Conservation (phyloP, 441 rosid species). For the Populus trichocarpa region DNA sequence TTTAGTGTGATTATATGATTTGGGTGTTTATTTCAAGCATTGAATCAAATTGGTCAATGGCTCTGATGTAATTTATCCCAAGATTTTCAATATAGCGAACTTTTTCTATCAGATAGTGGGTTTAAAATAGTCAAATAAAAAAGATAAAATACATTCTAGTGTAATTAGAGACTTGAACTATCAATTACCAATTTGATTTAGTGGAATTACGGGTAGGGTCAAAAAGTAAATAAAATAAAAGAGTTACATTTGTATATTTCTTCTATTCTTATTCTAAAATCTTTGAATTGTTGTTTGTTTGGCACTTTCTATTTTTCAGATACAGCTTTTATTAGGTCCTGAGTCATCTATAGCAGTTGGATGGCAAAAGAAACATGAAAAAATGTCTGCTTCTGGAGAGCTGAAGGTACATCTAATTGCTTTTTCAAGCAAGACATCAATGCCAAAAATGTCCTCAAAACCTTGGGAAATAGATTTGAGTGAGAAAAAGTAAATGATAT, state of each 20-base stretch:
- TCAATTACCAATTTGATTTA: neutral
- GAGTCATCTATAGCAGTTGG: constrained; percentile 78
- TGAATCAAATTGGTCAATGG: neutral
- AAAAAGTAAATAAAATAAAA: constrained; percentile 9
- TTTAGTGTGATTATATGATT: constrained; percentile 2
- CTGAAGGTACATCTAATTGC: constrained; percentile 51
- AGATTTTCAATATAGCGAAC: neutral
- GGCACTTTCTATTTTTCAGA: constrained; percentile 37
- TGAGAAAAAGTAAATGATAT: neutral
- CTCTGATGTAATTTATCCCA: constrained; percentile 1
- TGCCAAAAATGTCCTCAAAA: neutral
- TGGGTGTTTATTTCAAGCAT: neutral
- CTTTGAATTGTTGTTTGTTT: constrained; percentile 15
- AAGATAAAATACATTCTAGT: neutral
- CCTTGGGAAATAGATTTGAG: neutral
- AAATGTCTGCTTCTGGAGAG: constrained; percentile 71
- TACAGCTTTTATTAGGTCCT: constrained; percentile 72
- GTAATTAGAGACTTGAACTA: neutral
- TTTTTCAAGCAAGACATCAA: neutral
- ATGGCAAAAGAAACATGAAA: constrained; percentile 79
- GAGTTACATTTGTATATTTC: neutral
- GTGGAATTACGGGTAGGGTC: neutral
- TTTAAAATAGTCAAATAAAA: neutral
- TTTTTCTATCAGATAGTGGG: neutral
- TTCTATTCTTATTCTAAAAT: constrained; percentile 12